phyloP scores from a whole-genome alignment of 352 stramenopile species.

The Phytophthora crassamura region DNA sequence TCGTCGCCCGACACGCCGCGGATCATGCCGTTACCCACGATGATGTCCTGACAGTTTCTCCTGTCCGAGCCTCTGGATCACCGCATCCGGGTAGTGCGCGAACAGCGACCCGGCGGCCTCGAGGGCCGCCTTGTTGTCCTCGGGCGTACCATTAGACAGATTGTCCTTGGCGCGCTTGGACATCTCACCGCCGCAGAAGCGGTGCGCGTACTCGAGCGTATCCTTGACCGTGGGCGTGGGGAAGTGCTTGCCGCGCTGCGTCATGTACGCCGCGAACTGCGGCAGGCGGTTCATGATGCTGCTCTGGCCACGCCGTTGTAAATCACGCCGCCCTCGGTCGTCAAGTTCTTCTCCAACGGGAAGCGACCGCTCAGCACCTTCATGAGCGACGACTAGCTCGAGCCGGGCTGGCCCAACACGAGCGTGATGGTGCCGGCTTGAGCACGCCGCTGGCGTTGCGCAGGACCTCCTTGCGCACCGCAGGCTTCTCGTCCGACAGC shows the following conservation, averaged over 20 bases:
- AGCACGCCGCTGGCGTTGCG: too few relatives aligned
- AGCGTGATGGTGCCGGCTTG: conserved; percentile 34
- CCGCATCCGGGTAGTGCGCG: conserved; percentile 31
- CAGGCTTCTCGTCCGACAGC: conserved; percentile 41
- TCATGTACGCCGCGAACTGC: conserved; percentile 70
- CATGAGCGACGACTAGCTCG: conserved; percentile 34
- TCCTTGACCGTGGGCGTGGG: too few relatives aligned
- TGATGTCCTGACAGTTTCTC: conserved; percentile 52
- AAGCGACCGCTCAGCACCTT: conserved; percentile 28
- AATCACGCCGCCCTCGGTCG: conserved; percentile 23
- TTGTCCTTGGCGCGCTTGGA: conserved; percentile 33
- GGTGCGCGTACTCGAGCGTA: too few relatives aligned
- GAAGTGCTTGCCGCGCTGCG: too few relatives aligned
- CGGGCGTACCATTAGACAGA: conserved; percentile 46
- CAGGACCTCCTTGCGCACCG: conserved; percentile 47
- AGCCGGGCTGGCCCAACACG: conserved; percentile 26
- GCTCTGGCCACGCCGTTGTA: conserved; percentile 24
- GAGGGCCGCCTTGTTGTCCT: conserved; percentile 37
- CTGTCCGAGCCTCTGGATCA: conserved; percentile 28
- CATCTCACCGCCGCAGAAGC: conserved; percentile 44
- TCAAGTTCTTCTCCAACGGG: conserved; percentile 29
- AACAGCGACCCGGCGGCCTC: conserved; percentile 30
- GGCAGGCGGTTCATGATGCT: conserved; percentile 43
- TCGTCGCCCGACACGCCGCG: too few relatives aligned
- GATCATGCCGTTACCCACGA: conserved; percentile 60